phyloP scores from a whole-genome alignment of 1,284 basidiomycete species.

The Malassezia dermatis region DNA sequence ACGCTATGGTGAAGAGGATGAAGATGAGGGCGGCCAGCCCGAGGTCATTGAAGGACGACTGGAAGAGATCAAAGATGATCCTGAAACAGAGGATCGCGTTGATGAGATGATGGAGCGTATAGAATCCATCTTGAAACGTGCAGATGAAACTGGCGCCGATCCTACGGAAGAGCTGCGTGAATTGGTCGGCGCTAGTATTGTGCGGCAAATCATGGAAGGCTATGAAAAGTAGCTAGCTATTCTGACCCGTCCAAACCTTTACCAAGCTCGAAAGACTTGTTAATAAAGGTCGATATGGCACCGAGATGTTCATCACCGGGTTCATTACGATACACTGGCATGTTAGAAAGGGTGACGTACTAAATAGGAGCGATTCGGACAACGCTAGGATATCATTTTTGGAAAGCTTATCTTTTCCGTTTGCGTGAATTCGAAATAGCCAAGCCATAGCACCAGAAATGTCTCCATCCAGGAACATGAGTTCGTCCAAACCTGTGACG shows the following conservation, averaged over 20 bases:
- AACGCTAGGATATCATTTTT: conserved; percentile 86
- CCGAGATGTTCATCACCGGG: conserved; percentile 88
- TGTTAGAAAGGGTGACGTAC: conserved; percentile 54
- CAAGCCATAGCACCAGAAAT: conserved; percentile 96
- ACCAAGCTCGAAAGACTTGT: conserved; percentile 29
- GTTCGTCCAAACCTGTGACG: conserved; percentile 73
- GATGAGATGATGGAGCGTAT: conserved; percentile 30
- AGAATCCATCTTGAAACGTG: conserved; percentile 27
- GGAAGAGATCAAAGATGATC: conserved; percentile 15
- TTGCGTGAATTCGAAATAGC: conserved; percentile 84
- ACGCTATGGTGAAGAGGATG: conserved; percentile 11
- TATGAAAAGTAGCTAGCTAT: not conserved
- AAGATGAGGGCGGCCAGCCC: conserved; percentile 12
- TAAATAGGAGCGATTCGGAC: conserved; percentile 72
- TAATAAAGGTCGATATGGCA: conserved; percentile 41
- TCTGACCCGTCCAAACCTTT: not conserved
- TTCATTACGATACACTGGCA: conserved; percentile 91
- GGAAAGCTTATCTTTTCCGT: conserved; percentile 84
- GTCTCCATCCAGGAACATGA: conserved; percentile 66
- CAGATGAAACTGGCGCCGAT: conserved; percentile 26
- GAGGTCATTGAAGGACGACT: conserved; percentile 11
- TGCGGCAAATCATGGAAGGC: conserved; percentile 33
- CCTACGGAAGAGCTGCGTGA: conserved; percentile 27
- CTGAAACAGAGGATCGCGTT: conserved; percentile 18
- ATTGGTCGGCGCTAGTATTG: conserved; percentile 29